These are phyloP conservation scores for Piromyces finnis DNA, from an alignment of 192 early-diverging fungal genomes.

Conservation along the genomic window DNA sequence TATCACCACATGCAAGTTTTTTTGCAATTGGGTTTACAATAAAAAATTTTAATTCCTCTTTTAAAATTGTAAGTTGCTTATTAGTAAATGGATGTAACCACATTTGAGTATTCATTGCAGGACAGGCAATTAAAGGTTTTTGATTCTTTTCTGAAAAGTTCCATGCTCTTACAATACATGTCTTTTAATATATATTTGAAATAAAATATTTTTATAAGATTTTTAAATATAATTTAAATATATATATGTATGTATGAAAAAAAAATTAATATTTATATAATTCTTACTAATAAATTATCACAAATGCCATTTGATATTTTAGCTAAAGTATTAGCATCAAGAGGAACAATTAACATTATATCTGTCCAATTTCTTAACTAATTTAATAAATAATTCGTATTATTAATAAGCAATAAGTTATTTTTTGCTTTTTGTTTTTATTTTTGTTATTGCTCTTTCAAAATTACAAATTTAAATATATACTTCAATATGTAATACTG, in stretches of 20 bases:
- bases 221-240: no score
- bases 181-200: no score
- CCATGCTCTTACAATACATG: conserved; percentile 82
- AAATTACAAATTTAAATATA: neutral
- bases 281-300: conserved; percentile 67
- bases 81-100: conserved; percentile 82
- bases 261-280: no score
- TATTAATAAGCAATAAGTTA: no score
- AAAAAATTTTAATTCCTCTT: conserved; percentile 27
- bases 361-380: conserved; percentile 87
- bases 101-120: conserved; percentile 98
- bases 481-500: conserved; percentile 86
- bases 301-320: conserved; percentile 81
- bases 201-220: no score
- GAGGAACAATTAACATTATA: conserved; percentile 66
- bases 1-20: conserved; percentile 78
- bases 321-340: conserved; percentile 85
- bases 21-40: conserved; percentile 68
- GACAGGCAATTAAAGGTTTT: conserved; percentile 59
- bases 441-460: no score
- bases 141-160: conserved; percentile 17
- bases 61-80: conserved; percentile 40
- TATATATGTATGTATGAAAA: no score
- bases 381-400: no score
- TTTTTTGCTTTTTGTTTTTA: no score